Evolutionary conservation across 345 rosid species (phyloP), one percentile per base, ranked within the genome.

Genomic region (Psidium friedrichsthalianum): DNA sequence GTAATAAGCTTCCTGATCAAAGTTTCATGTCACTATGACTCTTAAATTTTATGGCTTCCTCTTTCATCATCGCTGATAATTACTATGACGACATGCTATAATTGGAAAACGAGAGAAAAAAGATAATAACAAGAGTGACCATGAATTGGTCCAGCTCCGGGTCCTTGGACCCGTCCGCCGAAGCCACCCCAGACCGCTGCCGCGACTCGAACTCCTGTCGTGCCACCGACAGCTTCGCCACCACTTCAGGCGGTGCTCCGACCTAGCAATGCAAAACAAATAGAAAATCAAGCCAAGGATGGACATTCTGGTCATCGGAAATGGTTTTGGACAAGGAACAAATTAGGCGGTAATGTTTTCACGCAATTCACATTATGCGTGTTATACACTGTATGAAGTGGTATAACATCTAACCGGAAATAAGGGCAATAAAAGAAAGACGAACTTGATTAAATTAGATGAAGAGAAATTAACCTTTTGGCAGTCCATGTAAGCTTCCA

Each of bases 91-190:
- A 32, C 57, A 27, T 15, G 36, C 40, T 51, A 40, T 54, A 51
- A 82, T 47, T 25, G 83, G 57, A 82, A 51, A 51, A 44, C 42
- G 22, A 47, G 83, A 82, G 83, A 82, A n/a, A 47, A n/a, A n/a
- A 22, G 47, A 55, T 16, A 47, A 82, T 54, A 82, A 57, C 27
- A 51, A 82, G 36, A 80, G 59, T 58, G 49, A 97, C 99, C 99
- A 97, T 97, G 90, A 97, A 97, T 90, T 97, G 99, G 90, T 97
- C 99, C 53, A 97, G 90, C 87, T 97, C 99, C 3, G 99, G 99
- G 91, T 97, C 99, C 87, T 94, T 96, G 1, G 92, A 90, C 83
- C 27, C 57, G 27, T 89, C 93, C 80, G 93, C 87, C 3, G 92
- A 85, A 74, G 69, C 61, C 56, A 89, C 85, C 29, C 90, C 90